Evolutionary conservation across 176 grass and related monocot genomes (phyloP).

Genomic region (Carex pumila): DNA sequence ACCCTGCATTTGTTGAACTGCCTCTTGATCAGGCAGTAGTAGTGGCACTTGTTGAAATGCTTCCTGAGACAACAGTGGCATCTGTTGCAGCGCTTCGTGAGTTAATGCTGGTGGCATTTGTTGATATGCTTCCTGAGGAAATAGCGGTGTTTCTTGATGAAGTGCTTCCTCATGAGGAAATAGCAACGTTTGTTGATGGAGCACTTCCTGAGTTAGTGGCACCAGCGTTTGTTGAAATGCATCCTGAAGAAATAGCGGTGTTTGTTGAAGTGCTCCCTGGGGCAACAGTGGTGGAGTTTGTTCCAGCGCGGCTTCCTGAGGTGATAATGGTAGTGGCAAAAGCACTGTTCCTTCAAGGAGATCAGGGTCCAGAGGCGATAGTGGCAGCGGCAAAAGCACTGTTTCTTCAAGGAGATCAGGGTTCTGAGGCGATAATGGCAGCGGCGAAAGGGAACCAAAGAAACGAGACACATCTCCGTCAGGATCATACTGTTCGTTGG

Average conservation of each 20-base stretch:
- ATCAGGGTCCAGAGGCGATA: neutral
- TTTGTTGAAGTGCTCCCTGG: neutral
- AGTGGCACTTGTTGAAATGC: neutral
- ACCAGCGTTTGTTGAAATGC: too few relatives aligned
- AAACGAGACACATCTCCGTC: constrained; percentile 4
- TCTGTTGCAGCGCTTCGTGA: neutral
- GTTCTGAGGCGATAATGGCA: neutral
- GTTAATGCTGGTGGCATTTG: neutral
- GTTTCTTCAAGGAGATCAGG: neutral
- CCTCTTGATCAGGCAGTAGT: neutral
- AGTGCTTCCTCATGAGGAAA: neutral
- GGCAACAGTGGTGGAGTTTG: neutral
- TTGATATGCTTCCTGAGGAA: neutral
- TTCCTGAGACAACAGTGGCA: neutral
- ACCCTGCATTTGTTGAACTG: neutral
- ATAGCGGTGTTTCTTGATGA: neutral
- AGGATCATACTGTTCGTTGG: constrained; percentile 12
- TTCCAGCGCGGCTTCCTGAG: neutral
- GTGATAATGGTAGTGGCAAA: neutral
- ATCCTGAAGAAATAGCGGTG: neutral
- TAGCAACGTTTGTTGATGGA: too few relatives aligned
- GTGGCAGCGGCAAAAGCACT: neutral
- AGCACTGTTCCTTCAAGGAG: neutral
- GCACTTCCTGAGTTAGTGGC: neutral
- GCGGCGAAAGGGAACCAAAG: neutral